Base-by-base conservation (phyloP, 164 flowering plant genomes). In the Vitis labrusca region DNA sequence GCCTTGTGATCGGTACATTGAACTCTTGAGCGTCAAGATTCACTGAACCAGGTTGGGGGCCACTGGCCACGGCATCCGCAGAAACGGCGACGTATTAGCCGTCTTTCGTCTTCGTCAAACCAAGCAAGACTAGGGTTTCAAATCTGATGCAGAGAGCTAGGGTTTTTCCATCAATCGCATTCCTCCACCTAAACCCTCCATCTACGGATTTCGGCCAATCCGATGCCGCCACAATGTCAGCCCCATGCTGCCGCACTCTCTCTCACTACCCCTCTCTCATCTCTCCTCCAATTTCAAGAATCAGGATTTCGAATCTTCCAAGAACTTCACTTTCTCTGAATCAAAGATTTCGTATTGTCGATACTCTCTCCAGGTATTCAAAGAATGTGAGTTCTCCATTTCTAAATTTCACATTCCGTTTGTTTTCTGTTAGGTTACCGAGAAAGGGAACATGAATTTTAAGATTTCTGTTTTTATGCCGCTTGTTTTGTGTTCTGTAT, bases 171-270 rank as follows among this genome's bases (percentile, higher is more conserved):
- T 23, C 27, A 23, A 23, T 23, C 27, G 27, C 27, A 23, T 23
- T 23, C 27, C 27, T 23, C 27, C 27, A 23, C 27, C 27, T 23
- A 23, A 23, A 23, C 27, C 27, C 27, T 23, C 27, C 27, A 2
- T 16, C 59, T n/a, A 54, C 23, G 67, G 63, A 56, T 64, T 71
- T 57, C 9, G 13, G 30, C 50, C 61, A 64, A 52, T 66, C 68
- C 59, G 59, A 63, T 58, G 59, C 58, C 11, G 61, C 57, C 65
- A 32, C 73, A 14, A 74, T 75, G 78, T 66, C 70, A 2, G 13
- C 55, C 65, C 37, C 64, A 14, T 64, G 70, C 37, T 69, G 64
- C 53, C 59, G 8, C 61, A 3, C 54, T 16, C 50, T 68, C 62
- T 64, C 52, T 63, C 50, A 9, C 44, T 55, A 16, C 44, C 51